Base-by-base conservation (phyloP, 2,329 filamentous ascomycete genomes). In the Zymoseptoria crescenta region DNA sequence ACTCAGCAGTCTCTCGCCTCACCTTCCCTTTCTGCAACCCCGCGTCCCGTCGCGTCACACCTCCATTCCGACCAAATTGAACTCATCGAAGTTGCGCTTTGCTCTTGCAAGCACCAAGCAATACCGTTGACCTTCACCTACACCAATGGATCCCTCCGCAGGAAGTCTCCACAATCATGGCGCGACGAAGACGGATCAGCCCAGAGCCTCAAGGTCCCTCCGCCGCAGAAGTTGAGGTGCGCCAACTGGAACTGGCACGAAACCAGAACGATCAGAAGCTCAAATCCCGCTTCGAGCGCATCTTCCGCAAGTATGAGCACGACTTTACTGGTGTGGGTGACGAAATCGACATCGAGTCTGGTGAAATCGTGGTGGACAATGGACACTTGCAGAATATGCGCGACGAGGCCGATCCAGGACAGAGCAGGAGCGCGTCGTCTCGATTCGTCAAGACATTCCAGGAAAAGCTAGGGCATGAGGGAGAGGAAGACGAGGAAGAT, bases 241-340 rank as follows among this genome's bases (percentile, higher is more conserved):
- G 59, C 8, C 60, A 62, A 55, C 52, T 65, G 52, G 62, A 64
- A 28, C 27, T 52, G 7, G 64, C 64, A 29, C 62, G 64, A 9
- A 51, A 56, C 13, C 62, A 81, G 57, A 88, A 91, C 59, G 86
- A 89, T 62, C 77, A 80, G 63, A 85, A 85, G 59, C 81, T 96
- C 49, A 93, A 94, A 72, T 86, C 85, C n/a, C 85, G 85, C 4
- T 94, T 96, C 72, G 91, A 96, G 70, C 79, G 83, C 58, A 96
- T 97, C 57, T 96, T 96, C 71, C 83, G 87, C 61, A 96, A 96
- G 73, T 70, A 70, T 55, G 64, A 62, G 56, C 86, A 81, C 64
- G 88, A 96, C 71, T 96, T 96, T 69, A 85, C 85, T 1, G 88
- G 86, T 4, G 81, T 93, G 55, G 91, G 87, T 56, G 93, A 97